phyloP scores from a whole-genome alignment of 805 yeast species.

The Barnettozyma siamensis region DNA sequence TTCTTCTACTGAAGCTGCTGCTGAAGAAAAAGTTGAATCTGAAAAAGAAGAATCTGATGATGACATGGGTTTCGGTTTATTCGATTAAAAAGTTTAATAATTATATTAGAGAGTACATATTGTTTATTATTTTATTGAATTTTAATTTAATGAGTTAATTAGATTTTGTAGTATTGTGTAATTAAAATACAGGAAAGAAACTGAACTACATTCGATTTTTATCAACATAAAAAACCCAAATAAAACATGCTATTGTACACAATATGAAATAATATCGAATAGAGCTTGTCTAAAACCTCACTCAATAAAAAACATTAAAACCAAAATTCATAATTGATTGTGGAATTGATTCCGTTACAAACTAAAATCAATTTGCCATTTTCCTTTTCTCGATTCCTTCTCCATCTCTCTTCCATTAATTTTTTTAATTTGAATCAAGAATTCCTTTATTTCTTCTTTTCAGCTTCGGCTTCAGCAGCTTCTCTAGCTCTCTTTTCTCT shows the following conservation, averaged over 20 bases:
- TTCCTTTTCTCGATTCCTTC: too few relatives aligned
- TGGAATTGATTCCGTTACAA: neutral
- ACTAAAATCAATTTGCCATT: too few relatives aligned
- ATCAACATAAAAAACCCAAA: constrained; percentile 7
- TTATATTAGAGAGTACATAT: neutral
- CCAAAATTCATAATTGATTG: constrained; percentile 2
- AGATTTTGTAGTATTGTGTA: neutral
- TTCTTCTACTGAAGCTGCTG: constrained; percentile 46
- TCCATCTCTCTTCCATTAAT: neutral
- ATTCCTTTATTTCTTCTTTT: constrained; percentile 77
- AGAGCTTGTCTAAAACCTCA: constrained; percentile 1
- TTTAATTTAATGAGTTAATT: neutral
- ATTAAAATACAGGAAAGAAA: too few relatives aligned
- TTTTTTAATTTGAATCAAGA: neutral
- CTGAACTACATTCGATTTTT: neutral
- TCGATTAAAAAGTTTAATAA: constrained; percentile 50
- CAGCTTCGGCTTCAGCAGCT: constrained; percentile 98
- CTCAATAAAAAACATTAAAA: constrained; percentile 5
- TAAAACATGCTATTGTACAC: constrained; percentile 8
- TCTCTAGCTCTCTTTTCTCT: constrained; percentile 96
- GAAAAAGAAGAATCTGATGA: constrained; percentile 67
- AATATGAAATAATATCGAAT: neutral
- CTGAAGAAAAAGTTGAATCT: constrained; percentile 55
- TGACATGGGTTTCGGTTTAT: constrained; percentile 90
- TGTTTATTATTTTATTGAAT: constrained; percentile 1